phyloP scores from a whole-genome alignment of 768 basidiomycete genomes.

The Serendipita sp. region DNA sequence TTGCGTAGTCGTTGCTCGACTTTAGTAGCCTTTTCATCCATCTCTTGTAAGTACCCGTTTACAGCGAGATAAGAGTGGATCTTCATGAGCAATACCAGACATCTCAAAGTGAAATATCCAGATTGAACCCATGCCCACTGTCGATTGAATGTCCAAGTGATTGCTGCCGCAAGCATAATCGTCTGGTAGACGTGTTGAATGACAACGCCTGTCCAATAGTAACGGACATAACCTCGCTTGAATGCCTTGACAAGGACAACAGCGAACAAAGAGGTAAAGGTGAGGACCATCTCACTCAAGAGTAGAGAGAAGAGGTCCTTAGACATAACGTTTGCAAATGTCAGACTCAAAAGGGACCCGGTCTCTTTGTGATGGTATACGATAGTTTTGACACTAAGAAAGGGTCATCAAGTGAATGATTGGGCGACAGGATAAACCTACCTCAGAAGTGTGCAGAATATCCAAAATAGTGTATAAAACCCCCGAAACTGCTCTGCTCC shows the following conservation, averaged over 20 bases:
- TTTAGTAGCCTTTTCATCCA: slow-evolving; percentile 30
- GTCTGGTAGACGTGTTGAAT: slow-evolving; percentile 76
- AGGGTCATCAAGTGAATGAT: slow-evolving; percentile 25
- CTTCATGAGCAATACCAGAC: slow-evolving; percentile 82
- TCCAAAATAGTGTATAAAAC: slow-evolving; percentile 89
- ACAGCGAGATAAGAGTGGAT: slow-evolving; percentile 87
- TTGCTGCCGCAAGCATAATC: slow-evolving; percentile 46
- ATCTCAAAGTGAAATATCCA: slow-evolving; percentile 75
- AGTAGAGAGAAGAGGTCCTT: slow-evolving; percentile 71
- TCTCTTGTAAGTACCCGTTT: slow-evolving; percentile 64
- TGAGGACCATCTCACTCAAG: slow-evolving; percentile 67
- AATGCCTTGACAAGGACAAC: slow-evolving; percentile 73
- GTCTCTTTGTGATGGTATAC: slow-evolving; percentile 52
- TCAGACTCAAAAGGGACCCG: slow-evolving; percentile 60
- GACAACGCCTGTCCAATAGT: slow-evolving; percentile 56
- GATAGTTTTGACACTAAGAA: slow-evolving; percentile 55
- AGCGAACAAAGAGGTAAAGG: slow-evolving; percentile 52
- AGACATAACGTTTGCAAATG: slow-evolving; percentile 77
- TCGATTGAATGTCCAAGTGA: slow-evolving; percentile 84
- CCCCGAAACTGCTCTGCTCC: slow-evolving; percentile 81
- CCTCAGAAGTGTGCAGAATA: slow-evolving; percentile 10
- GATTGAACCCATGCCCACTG: slow-evolving; percentile 98
- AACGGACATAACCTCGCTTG: slow-evolving; percentile 62
- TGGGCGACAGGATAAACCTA: background rate
- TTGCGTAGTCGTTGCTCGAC: slow-evolving; percentile 30